Conservation (phyloP, 139 green algal species). For the Astrephomene gubernaculifera region DNA sequence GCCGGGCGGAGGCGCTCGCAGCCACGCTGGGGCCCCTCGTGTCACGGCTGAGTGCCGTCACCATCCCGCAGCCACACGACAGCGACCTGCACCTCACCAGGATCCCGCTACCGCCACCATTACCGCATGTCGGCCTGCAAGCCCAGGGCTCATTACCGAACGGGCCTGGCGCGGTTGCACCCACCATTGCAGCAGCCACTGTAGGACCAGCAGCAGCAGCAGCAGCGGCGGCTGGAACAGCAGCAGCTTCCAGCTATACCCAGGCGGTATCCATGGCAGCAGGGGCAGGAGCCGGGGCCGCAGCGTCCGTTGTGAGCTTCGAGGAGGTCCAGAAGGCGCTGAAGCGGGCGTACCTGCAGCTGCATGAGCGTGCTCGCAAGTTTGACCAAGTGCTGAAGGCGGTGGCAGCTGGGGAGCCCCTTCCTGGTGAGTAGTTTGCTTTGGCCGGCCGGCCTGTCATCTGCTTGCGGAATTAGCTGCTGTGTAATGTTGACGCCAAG, state of each 20-base stretch:
- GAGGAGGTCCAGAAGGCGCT: not conserved
- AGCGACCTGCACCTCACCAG: not conserved
- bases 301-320: not conserved
- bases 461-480: too few relatives aligned
- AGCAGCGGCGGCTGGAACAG: too few relatives aligned
- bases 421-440: constrained; percentile 13
- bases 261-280: too few relatives aligned
- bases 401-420: constrained; percentile 6
- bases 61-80: not conserved
- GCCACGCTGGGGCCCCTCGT: not conserved
- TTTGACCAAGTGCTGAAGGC: constrained; percentile 4
- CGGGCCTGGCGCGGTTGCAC: too few relatives aligned
- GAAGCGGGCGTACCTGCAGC: not conserved
- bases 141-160: too few relatives aligned
- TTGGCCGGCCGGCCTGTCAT: too few relatives aligned
- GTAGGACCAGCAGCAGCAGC: not conserved
- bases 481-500: too few relatives aligned
- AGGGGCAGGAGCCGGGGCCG: not conserved
- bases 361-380: constrained; percentile 8
- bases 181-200: too few relatives aligned
- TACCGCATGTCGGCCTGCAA: too few relatives aligned
- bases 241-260: too few relatives aligned
- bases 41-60: not conserved
- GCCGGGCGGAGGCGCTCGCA: constrained; percentile 5
- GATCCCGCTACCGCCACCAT: too few relatives aligned